phyloP scores from a whole-genome alignment of 768 basidiomycete genomes.

The Auricularia heimuer region DNA sequence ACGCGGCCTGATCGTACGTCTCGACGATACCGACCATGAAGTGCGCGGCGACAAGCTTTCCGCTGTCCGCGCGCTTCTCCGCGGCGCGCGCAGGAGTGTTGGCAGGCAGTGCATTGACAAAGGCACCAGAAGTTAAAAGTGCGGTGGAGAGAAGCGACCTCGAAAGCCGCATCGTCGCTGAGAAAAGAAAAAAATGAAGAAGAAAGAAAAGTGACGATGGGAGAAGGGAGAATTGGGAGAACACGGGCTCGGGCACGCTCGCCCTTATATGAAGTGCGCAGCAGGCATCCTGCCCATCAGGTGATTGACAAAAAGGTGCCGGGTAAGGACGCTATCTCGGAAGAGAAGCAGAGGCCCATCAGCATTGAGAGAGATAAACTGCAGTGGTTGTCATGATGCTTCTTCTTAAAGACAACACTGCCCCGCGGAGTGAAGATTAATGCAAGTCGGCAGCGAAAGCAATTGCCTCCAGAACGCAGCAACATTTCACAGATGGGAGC shows the following conservation, averaged over 20 bases:
- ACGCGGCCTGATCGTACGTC: not conserved
- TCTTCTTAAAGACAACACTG: too few relatives aligned
- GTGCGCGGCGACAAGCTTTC: not conserved
- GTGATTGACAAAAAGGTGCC: too few relatives aligned
- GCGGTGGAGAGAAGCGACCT: not conserved
- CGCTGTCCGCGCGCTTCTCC: not conserved
- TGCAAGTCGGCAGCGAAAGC: too few relatives aligned
- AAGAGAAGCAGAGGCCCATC: too few relatives aligned
- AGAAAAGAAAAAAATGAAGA: not conserved
- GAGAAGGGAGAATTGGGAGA: not conserved
- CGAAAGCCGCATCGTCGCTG: not conserved
- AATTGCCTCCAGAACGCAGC: too few relatives aligned
- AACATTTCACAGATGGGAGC: too few relatives aligned
- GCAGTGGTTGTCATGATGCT: too few relatives aligned
- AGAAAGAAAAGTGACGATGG: not conserved
- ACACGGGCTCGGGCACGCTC: not conserved
- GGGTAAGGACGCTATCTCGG: too few relatives aligned
- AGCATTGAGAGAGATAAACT: too few relatives aligned
- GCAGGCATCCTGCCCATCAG: too few relatives aligned
- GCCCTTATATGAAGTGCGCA: not conserved
- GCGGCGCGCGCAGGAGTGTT: not conserved
- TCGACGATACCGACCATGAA: conserved; percentile 2
- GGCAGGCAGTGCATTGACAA: not conserved
- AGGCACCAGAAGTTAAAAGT: not conserved
- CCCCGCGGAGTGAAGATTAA: too few relatives aligned